Percentiles rank a stretch among this genome's conserved stretches.
phyloP scores from a whole-genome alignment of 2,329 filamentous ascomycete genomes.

The Talaromyces sp. region DNA sequence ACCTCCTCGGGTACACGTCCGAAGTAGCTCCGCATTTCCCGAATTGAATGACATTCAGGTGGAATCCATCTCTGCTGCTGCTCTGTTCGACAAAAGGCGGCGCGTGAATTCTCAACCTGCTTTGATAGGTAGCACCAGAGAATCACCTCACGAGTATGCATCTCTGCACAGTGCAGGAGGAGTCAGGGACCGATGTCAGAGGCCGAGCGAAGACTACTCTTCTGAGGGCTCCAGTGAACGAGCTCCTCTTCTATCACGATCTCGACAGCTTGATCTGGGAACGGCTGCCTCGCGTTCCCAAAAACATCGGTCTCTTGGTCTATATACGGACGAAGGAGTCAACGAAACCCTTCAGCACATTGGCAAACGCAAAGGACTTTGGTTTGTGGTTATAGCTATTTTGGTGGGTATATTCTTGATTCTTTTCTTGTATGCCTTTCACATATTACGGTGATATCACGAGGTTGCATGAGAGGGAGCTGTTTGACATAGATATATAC shows the following conservation, averaged over 20 bases:
- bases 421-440: slow-evolving; percentile 20
- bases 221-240: slow-evolving; percentile 6
- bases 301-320: not conserved
- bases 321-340: not conserved
- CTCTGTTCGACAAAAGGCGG: slow-evolving; percentile 2
- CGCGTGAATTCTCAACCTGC: slow-evolving; percentile 3
- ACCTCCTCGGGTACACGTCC: slow-evolving; percentile 13
- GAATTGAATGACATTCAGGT: slow-evolving; percentile 4
- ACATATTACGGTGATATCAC: slow-evolving; percentile 8
- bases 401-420: slow-evolving; percentile 18
- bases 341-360: slow-evolving; percentile 16
- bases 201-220: slow-evolving; percentile 2
- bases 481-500: not conserved
- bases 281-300: not conserved
- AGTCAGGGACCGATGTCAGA: not conserved
- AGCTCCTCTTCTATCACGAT: slow-evolving; percentile 8
- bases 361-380: slow-evolving; percentile 17
- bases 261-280: not conserved
- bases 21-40: slow-evolving; percentile 11
- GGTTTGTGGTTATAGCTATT: slow-evolving; percentile 15
- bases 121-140: not conserved
- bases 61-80: not conserved
- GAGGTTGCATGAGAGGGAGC: not conserved
- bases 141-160: not conserved
- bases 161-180: not conserved